Evolutionary conservation across 2,329 filamentous ascomycete genomes (phyloP), one percentile per base, ranked within the genome.

Genomic region (Ceratocystis cacaofunesta): DNA sequence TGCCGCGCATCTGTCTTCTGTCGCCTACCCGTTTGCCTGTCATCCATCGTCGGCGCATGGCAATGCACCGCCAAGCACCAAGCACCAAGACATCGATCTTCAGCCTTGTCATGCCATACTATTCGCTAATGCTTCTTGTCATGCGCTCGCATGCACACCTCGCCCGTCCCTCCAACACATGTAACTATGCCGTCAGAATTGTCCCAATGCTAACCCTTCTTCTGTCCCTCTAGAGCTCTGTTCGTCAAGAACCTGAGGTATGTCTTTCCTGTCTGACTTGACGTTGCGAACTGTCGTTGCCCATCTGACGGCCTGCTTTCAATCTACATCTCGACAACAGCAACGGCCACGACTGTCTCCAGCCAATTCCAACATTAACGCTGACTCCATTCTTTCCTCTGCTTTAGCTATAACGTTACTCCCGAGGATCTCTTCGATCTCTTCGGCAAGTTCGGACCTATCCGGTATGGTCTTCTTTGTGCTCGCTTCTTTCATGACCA

Each of bases 181-280:
- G 46, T 19, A 48, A 10, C 17, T 22, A 50, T 25, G 15, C 5
- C 10, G 25, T 17, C 30, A 19, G 30, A 52, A 32, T 28, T 4
- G 10, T 5, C 36, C 36, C 36, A 41, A 43, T 67, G 63, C 66
- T 67, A 67, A 67, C 57, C 10, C 28, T 65, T 61, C 4, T 64
- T 15, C 25, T 61, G 66, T 19, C 48, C 12, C 70, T 66, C 70
- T 71, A 96, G 92, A 87, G 92, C 94, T 87, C 89, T 99, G 82
- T 97, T 97, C 85, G 92, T 97, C 74, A 97, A 97, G 90, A 97
- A 99, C 85, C 85, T 97, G 81, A 95, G 89, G 90, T 95, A 78
- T 71, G 81, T 78, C 66, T 67, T 64, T 64, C 46, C 19, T 36
- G 36, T 41, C 36, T 41, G 36, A 15, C 36, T 10, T 1, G 36